phyloP scores from a whole-genome alignment of 192 early-diverging fungal genomes.

The Coemansia sp. region DNA sequence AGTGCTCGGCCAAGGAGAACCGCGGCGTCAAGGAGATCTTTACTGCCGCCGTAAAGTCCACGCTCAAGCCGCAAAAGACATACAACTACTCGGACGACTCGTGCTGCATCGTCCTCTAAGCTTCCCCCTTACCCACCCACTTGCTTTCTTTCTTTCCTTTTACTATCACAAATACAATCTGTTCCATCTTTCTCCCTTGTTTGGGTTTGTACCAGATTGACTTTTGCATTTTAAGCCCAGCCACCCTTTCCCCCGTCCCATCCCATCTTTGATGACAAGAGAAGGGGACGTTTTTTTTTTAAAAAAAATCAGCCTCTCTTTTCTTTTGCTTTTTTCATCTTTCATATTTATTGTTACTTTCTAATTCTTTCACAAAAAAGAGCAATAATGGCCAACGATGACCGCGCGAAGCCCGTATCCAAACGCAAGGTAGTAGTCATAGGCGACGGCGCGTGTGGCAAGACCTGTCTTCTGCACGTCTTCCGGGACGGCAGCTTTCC shows the following conservation, averaged over 20 bases:
- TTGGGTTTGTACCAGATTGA: too few species aligned
- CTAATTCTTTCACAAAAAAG: too few species aligned
- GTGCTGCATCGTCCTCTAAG: conserved; percentile 38
- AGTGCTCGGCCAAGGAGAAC: conserved; percentile 84
- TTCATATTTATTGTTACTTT: too few species aligned
- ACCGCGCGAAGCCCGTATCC: neutral
- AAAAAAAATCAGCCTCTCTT: too few species aligned
- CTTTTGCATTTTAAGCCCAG: too few species aligned
- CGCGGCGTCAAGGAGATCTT: conserved; percentile 86
- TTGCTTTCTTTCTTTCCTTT: neutral
- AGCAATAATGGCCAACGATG: neutral
- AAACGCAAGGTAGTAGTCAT: conserved; percentile 77
- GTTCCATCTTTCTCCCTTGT: too few species aligned
- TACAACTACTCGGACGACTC: conserved; percentile 13
- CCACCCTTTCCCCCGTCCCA: too few species aligned
- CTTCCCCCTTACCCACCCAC: neutral
- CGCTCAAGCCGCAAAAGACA: conserved; percentile 20
- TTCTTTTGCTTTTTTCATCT: too few species aligned
- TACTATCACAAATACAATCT: too few species aligned
- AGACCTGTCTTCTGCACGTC: conserved; percentile 84
- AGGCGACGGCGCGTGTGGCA: conserved; percentile 90
- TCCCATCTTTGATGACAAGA: too few species aligned
- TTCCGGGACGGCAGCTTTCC: conserved; percentile 84
- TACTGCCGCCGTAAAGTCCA: conserved; percentile 61
- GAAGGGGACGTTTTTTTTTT: too few species aligned